Percentiles rank a stretch among this genome's conserved stretches.
phyloP scores from a whole-genome alignment of 768 basidiomycete species.

The Boletus barrowsii region DNA sequence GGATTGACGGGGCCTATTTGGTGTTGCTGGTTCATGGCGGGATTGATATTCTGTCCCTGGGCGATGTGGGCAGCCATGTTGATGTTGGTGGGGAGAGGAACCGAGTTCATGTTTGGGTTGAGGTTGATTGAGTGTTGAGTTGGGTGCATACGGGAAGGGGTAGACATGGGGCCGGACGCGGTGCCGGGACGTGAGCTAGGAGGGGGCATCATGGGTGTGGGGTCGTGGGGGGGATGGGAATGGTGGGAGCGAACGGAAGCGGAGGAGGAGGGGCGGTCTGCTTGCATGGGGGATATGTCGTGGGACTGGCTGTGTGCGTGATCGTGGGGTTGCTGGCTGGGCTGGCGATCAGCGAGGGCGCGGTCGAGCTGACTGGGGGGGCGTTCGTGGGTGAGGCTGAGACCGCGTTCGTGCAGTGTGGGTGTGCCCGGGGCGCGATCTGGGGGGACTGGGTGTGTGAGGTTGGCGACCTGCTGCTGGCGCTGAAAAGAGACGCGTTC shows the following conservation, averaged over 20 bases:
- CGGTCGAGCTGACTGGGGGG: slow-evolving; percentile 24
- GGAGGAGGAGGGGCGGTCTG: slow-evolving; percentile 28
- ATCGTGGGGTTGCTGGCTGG: slow-evolving; percentile 21
- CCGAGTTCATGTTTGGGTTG: slow-evolving; percentile 17
- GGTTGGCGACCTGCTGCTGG: slow-evolving; percentile 21
- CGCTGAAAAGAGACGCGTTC: slow-evolving; percentile 30
- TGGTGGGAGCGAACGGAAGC: slow-evolving; percentile 29
- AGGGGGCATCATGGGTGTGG: slow-evolving; percentile 23
- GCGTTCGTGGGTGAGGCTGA: slow-evolving; percentile 18
- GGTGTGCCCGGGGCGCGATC: slow-evolving; percentile 21
- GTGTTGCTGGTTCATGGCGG: slow-evolving; percentile 16
- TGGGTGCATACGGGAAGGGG: slow-evolving; percentile 24
- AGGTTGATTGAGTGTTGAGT: slow-evolving; percentile 22
- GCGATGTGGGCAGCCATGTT: slow-evolving; percentile 13
- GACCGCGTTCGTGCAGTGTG: slow-evolving; percentile 22
- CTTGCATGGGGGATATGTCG: slow-evolving; percentile 13
- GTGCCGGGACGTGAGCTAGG: slow-evolving; percentile 27
- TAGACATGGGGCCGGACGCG: slow-evolving; percentile 14
- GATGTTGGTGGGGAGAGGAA: slow-evolving; percentile 9
- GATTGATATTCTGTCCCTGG: not conserved
- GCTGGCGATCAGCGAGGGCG: slow-evolving; percentile 16
- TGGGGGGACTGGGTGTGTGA: slow-evolving; percentile 8
- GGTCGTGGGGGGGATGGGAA: slow-evolving; percentile 21
- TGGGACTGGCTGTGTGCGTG: slow-evolving; percentile 22
- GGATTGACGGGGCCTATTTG: slow-evolving; percentile 14